Percentiles rank a stretch among this genome's conserved stretches.
Evolutionary conservation across 2,329 filamentous ascomycete genomes (phyloP).

Genomic region (Laburnicola sp.): DNA sequence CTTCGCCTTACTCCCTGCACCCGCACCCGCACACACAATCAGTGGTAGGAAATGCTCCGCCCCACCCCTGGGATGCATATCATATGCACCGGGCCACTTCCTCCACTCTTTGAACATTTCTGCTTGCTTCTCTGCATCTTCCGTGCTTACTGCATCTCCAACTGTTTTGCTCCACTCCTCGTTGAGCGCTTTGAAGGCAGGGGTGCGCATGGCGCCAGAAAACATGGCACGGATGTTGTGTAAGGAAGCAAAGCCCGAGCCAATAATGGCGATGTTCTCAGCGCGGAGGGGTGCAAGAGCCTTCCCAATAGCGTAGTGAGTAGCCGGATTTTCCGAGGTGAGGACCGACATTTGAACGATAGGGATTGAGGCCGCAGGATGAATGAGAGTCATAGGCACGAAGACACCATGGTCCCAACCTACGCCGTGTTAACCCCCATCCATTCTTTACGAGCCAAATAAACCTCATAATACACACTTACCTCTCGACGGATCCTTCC

Average conservation of each 20-base stretch:
- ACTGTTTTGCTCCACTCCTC: conserved; percentile 55
- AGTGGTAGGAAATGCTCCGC: conserved; percentile 65
- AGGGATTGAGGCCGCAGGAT: conserved; percentile 57
- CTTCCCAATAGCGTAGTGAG: conserved; percentile 57
- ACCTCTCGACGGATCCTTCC: conserved; percentile 40
- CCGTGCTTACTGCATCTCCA: conserved; percentile 46
- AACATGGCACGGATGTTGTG: conserved; percentile 59
- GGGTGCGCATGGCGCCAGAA: conserved; percentile 26
- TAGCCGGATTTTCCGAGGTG: conserved; percentile 53
- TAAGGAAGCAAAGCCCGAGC: conserved; percentile 63
- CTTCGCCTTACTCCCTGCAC: conserved; percentile 47
- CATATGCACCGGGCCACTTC: conserved; percentile 52
- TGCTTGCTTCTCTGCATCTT: conserved; percentile 43
- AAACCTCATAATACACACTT: conserved; percentile 5
- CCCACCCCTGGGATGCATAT: conserved; percentile 58
- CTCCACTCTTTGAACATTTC: conserved; percentile 54
- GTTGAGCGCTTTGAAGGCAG: conserved; percentile 37
- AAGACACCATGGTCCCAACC: conserved; percentile 67
- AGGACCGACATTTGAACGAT: conserved; percentile 63
- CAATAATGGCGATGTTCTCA: conserved; percentile 60
- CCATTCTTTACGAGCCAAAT: background rate
- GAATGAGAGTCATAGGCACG: conserved; percentile 59
- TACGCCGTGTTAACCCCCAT: conserved; percentile 8
- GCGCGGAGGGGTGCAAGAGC: conserved; percentile 56
- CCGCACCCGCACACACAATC: conserved; percentile 59